Evolutionary conservation across 2,329 filamentous ascomycete genomes (phyloP).

Genomic region (Neophaeococcomyces mojaviensis): DNA sequence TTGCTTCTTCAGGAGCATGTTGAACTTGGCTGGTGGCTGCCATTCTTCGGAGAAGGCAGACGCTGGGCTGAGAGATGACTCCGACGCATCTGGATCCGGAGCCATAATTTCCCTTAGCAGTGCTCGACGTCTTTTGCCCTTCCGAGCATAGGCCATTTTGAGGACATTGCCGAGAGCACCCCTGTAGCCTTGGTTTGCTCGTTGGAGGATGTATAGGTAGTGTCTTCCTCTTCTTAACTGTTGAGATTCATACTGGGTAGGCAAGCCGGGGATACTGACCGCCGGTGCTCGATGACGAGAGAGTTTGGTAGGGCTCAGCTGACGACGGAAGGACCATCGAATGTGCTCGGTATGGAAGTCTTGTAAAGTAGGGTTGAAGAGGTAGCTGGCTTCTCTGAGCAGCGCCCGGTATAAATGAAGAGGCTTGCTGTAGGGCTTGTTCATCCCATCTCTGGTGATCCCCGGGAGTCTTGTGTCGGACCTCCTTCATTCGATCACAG

Average conservation of each 20-base stretch:
- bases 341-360: slow-evolving; percentile 44
- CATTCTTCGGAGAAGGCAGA: slow-evolving; percentile 27
- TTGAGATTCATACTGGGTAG: slow-evolving; percentile 1
- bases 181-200: slow-evolving; percentile 51
- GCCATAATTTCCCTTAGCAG: slow-evolving; percentile 35
- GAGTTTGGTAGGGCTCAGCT: slow-evolving; percentile 20
- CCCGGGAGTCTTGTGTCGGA: background rate
- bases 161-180: slow-evolving; percentile 46
- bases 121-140: slow-evolving; percentile 44
- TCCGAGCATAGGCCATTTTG: slow-evolving; percentile 49
- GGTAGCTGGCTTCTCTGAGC: slow-evolving; percentile 53
- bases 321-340: slow-evolving; percentile 41
- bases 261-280: background rate
- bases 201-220: slow-evolving; percentile 37
- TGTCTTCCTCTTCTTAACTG: slow-evolving; percentile 26
- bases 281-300: background rate
- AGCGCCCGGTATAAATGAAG: slow-evolving; percentile 48
- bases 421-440: slow-evolving; percentile 17
- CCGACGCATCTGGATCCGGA: slow-evolving; percentile 16
- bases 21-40: slow-evolving; percentile 28
- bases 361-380: slow-evolving; percentile 51
- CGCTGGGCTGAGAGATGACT: background rate
- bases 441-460: slow-evolving; percentile 5
- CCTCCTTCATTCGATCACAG: too few relatives aligned
- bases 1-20: slow-evolving; percentile 31